These are phyloP conservation scores for Calonectria crousiana DNA, from an alignment of 2,329 filamentous ascomycete species.

Conservation along the genomic window DNA sequence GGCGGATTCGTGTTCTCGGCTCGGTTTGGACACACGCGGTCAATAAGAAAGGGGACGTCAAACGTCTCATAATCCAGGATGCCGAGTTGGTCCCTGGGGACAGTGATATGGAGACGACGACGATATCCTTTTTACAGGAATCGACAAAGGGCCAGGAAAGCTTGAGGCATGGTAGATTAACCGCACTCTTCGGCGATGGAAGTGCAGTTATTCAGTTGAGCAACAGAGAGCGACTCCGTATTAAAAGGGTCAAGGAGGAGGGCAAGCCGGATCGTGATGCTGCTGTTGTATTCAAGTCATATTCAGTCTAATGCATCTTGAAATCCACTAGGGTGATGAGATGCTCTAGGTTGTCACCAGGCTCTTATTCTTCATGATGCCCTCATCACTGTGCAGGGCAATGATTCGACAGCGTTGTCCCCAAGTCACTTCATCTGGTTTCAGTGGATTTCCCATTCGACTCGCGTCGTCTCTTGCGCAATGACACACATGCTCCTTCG, in stretches of 20 bases:
- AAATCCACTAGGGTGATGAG: not conserved
- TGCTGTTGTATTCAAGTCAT: slow-evolving; percentile 38
- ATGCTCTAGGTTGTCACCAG: not conserved
- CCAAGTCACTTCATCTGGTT: not conserved
- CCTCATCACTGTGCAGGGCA: not conserved
- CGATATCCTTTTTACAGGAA: slow-evolving; percentile 35
- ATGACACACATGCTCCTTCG: not conserved
- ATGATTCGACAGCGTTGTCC: not conserved
- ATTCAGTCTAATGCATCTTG: not conserved
- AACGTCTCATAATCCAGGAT: slow-evolving; percentile 56
- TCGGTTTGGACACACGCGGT: slow-evolving; percentile 71
- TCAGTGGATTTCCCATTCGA: too few species aligned
- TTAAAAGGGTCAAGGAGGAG: slow-evolving; percentile 50
- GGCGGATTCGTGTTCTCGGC: slow-evolving; percentile 71
- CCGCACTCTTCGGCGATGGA: slow-evolving; percentile 32
- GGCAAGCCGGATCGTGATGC: slow-evolving; percentile 47
- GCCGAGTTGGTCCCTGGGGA: slow-evolving; percentile 39
- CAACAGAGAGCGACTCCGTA: slow-evolving; percentile 39
- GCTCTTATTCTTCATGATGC: not conserved
- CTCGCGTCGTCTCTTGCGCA: not conserved
- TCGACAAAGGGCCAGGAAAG: slow-evolving; percentile 2
- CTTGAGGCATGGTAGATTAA: slow-evolving; percentile 10
- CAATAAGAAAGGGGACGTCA: slow-evolving; percentile 38
- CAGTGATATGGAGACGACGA: not conserved
- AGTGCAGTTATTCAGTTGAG: slow-evolving; percentile 39